These are phyloP conservation scores for Wickerhamiella allomyrinae DNA, from an alignment of 805 yeast species.

Conservation along the genomic window DNA sequence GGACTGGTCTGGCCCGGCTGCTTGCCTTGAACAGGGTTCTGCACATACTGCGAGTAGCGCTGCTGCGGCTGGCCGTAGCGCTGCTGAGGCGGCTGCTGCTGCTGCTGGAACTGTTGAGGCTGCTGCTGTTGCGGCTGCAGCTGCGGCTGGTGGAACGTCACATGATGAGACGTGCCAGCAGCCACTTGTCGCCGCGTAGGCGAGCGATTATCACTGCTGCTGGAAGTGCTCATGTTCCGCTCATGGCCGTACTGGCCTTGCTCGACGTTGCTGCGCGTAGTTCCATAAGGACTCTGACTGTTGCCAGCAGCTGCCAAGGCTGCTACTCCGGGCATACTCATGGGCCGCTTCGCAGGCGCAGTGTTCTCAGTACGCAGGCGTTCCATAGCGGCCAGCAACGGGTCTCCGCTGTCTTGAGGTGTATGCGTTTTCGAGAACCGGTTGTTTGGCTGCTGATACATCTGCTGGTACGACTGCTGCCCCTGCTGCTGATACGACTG, in stretches of 20 bases:
- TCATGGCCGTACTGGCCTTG: neutral
- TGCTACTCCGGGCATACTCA: constrained; percentile 12
- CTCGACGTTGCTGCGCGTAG: constrained; percentile 1
- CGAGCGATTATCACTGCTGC: constrained; percentile 1
- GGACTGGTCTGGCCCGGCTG: neutral
- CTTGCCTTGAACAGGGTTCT: neutral
- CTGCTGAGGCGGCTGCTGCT: neutral
- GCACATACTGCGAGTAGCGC: neutral
- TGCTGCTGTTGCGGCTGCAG: constrained; percentile 7
- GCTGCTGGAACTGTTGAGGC: constrained; percentile 5
- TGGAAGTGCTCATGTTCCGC: constrained; percentile 3
- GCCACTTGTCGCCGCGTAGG: neutral
- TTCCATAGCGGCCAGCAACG: constrained; percentile 40
- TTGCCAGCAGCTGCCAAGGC: neutral
- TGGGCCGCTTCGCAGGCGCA: constrained; percentile 5
- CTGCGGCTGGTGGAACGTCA: neutral
- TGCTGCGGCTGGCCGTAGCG: constrained; percentile 3
- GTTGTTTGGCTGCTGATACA: constrained; percentile 4
- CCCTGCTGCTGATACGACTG: neutral
- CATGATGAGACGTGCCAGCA: neutral
- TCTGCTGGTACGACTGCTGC: neutral
- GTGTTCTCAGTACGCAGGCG: constrained; percentile 20
- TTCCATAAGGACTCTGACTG: constrained; percentile 1
- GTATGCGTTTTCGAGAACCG: neutral
- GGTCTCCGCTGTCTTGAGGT: constrained; percentile 26